A percentile compares a stretch with the other conserved stretches of the same genome.
Evolutionary conservation across 129 eudicot genomes (phyloP).

Genomic region (Tagetes patula): DNA sequence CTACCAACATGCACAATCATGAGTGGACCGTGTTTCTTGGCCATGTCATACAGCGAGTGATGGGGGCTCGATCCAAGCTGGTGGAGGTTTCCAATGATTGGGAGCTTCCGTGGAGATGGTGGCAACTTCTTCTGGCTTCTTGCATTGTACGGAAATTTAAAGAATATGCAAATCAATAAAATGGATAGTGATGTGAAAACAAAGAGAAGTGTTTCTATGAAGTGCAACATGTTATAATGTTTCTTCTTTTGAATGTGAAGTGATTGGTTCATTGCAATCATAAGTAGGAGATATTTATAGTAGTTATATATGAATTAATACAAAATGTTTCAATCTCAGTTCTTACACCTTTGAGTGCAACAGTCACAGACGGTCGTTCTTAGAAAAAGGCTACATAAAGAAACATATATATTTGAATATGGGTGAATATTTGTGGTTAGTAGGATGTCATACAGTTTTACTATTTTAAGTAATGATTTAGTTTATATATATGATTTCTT

Average conservation of each 20-base stretch:
- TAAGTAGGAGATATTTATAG: background rate
- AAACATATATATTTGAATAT: background rate
- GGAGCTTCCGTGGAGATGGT: conserved; percentile 46
- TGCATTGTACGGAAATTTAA: background rate
- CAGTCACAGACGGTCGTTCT: no score
- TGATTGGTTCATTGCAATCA: background rate
- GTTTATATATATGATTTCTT: background rate
- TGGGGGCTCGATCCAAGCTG: conserved; percentile 38
- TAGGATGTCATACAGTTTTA: background rate
- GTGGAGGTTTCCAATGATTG: conserved; percentile 49
- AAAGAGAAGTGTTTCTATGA: background rate
- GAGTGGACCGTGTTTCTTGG: conserved; percentile 36
- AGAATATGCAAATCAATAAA: background rate
- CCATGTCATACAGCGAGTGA: conserved; percentile 28
- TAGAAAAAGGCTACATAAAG: no score
- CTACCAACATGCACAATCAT: conserved; percentile 40
- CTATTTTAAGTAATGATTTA: background rate
- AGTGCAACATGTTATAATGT: background rate
- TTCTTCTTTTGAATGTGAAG: background rate
- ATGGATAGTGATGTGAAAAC: background rate
- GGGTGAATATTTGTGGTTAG: background rate
- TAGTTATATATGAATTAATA: background rate
- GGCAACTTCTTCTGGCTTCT: conserved; percentile 25
- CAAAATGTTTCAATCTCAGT: no score
- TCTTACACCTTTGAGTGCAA: no score